Evolutionary conservation across 139 green algal genomes (phyloP).

Genomic region (Picochlorum sp.): DNA sequence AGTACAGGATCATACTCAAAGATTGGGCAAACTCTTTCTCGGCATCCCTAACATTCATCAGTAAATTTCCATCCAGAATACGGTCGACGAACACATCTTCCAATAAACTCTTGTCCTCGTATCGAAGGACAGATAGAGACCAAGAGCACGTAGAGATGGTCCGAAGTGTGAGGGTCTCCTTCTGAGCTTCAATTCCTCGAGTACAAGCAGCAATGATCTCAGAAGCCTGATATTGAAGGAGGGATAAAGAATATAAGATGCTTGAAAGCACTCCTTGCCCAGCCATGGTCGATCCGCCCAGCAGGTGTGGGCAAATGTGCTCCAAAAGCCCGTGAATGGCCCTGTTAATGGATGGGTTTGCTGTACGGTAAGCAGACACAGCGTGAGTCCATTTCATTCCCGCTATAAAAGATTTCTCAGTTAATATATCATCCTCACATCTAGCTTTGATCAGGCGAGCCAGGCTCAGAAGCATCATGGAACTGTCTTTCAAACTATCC

Average conservation of each 20-base stretch:
- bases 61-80: not conserved
- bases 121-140: not conserved
- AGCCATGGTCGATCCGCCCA: not conserved
- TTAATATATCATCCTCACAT: not conserved
- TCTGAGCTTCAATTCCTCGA: not conserved
- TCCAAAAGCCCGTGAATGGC: not conserved
- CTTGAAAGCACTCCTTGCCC: not conserved
- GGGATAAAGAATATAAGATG: not conserved
- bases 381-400: not conserved
- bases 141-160: not conserved
- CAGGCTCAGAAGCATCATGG: slow-evolving; percentile 1
- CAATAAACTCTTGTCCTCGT: not conserved
- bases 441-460: not conserved
- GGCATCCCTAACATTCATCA: not conserved
- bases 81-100: not conserved
- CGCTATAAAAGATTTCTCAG: not conserved
- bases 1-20: not conserved
- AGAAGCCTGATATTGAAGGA: not conserved
- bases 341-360: not conserved
- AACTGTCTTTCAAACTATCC: not conserved
- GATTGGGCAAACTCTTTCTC: not conserved
- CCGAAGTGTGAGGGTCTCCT: not conserved
- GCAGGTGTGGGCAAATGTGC: not conserved
- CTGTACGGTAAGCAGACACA: not conserved
- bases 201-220: not conserved